Conservation (phyloP, 768 basidiomycete species). For the Auriscalpium vulgare region DNA sequence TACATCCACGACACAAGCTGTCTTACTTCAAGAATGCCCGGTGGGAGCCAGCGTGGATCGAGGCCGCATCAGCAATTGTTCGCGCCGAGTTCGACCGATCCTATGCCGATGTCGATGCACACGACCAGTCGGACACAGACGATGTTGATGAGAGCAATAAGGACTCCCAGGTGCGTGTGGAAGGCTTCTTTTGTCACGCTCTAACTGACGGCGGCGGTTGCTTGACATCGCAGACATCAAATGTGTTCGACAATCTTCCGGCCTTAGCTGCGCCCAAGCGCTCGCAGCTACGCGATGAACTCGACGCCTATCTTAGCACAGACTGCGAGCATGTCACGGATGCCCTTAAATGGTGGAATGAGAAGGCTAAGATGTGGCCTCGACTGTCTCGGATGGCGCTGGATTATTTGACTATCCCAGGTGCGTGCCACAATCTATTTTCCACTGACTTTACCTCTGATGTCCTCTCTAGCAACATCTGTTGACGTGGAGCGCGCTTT, state of each 20-base stretch:
- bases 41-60: conserved; percentile 1
- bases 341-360: neutral
- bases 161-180: too few relatives aligned
- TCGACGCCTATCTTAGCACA: neutral
- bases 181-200: neutral
- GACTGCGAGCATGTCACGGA: neutral
- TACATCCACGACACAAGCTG: neutral
- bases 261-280: neutral
- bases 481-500: conserved; percentile 8
- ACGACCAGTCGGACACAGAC: neutral
- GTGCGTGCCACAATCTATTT: conserved; percentile 12
- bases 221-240: neutral
- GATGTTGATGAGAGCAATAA: neutral
- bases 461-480: conserved; percentile 6
- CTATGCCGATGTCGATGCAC: too few relatives aligned
- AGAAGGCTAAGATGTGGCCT: neutral
- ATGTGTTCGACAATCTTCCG: neutral
- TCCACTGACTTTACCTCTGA: neutral
- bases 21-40: neutral
- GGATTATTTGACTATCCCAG: conserved; percentile 19
- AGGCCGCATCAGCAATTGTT: neutral
- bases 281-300: neutral
- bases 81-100: too few relatives aligned
- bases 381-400: neutral
- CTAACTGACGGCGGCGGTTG: too few relatives aligned